These are phyloP conservation scores for Ceratocystis cubensis DNA, from an alignment of 2,329 filamentous ascomycete genomes.

Conservation along the genomic window DNA sequence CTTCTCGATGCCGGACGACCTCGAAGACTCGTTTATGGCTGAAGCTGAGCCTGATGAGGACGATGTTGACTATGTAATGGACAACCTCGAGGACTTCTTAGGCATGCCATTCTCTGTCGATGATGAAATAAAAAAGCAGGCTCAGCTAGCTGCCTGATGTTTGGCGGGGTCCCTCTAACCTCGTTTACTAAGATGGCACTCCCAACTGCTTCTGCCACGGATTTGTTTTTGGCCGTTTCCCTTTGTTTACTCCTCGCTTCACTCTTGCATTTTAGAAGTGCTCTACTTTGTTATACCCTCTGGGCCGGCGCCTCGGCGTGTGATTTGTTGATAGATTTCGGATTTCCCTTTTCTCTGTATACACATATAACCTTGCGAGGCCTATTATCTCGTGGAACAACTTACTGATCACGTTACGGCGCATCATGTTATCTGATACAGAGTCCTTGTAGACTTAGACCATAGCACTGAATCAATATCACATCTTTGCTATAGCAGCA, in stretches of 20 bases:
- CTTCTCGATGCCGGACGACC: not conserved
- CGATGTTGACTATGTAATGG: slow-evolving; percentile 36
- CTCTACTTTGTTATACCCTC: slow-evolving; percentile 1
- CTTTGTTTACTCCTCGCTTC: slow-evolving; percentile 22
- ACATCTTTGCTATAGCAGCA: not conserved
- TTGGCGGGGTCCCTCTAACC: not conserved
- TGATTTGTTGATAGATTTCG: slow-evolving; percentile 10
- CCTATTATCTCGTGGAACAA: not conserved
- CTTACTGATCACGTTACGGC: not conserved
- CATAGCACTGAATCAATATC: not conserved
- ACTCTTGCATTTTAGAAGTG: slow-evolving; percentile 17
- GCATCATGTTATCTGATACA: not conserved
- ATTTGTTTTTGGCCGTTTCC: not conserved
- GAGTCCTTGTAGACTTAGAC: not conserved
- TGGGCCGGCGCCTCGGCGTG: not conserved
- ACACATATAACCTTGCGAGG: not conserved
- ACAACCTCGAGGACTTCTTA: slow-evolving; percentile 36
- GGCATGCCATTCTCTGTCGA: slow-evolving; percentile 30
- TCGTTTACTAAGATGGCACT: too few relatives aligned
- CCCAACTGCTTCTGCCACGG: too few relatives aligned
- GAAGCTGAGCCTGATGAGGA: slow-evolving; percentile 30
- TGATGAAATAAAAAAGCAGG: slow-evolving; percentile 23
- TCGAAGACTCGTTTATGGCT: slow-evolving; percentile 15
- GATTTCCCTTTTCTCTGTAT: slow-evolving; percentile 1
- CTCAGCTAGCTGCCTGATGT: slow-evolving; percentile 11